Evolutionary conservation across 108 stramenopile species (phyloP).

Genomic region (Pseudonitzschia multistriata): DNA sequence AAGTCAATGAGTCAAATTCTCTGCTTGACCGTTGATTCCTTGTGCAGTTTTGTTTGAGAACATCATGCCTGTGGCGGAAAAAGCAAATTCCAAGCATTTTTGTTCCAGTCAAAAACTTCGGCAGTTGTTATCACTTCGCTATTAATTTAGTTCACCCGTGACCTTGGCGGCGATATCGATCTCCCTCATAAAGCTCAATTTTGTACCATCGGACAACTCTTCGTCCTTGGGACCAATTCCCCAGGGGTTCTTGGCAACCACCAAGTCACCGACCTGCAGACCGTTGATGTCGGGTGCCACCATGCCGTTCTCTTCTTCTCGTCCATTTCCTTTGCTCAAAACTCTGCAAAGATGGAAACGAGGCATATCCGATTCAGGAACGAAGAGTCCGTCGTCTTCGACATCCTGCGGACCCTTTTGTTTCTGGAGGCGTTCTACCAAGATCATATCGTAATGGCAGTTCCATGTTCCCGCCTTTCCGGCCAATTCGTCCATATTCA

Average conservation of each 20-base stretch:
- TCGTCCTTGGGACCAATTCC: slow-evolving; percentile 93
- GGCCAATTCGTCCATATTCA: slow-evolving; percentile 50
- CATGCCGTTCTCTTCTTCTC: slow-evolving; percentile 83
- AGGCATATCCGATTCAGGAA: slow-evolving; percentile 82
- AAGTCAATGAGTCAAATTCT: no score
- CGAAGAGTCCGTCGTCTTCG: slow-evolving; percentile 58
- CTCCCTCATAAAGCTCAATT: slow-evolving; percentile 77
- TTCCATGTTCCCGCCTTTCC: slow-evolving; percentile 48
- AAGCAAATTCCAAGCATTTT: no score
- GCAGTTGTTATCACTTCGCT: not conserved
- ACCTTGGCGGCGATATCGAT: slow-evolving; percentile 82
- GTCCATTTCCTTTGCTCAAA: slow-evolving; percentile 72
- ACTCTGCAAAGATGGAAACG: slow-evolving; percentile 75
- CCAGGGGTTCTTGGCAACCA: slow-evolving; percentile 90
- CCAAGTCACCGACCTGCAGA: slow-evolving; percentile 72
- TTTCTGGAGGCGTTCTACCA: slow-evolving; percentile 83
- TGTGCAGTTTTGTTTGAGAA: no score
- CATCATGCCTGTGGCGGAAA: no score
- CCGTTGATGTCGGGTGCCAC: slow-evolving; percentile 69
- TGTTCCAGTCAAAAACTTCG: no score
- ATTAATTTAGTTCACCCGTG: slow-evolving; percentile 41
- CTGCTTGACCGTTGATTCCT: no score
- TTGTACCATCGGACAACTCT: slow-evolving; percentile 82
- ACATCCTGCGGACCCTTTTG: slow-evolving; percentile 36
- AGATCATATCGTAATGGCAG: slow-evolving; percentile 78